Evolutionary conservation across 116 monocot species (phyloP).

Genomic region (Iris pallida): DNA sequence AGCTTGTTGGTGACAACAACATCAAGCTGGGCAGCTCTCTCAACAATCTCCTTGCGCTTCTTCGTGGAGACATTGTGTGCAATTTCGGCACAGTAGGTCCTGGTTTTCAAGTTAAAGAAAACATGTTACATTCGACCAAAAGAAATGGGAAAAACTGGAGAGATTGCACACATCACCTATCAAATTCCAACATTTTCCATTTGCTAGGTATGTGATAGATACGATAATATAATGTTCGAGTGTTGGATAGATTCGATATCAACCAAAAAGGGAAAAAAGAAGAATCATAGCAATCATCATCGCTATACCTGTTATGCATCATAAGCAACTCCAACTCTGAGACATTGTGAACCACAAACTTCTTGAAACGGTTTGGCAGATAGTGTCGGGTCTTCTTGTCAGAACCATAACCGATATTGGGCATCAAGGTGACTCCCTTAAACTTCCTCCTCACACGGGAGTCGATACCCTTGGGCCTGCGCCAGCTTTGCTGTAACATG

Average conservation of each 20-base stretch:
- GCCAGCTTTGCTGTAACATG: slow-evolving; percentile 30
- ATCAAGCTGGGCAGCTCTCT: slow-evolving; percentile 48
- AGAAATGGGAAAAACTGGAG: too few species aligned
- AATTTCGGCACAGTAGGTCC: slow-evolving; percentile 52
- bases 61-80: slow-evolving; percentile 44
- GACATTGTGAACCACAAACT: slow-evolving; percentile 25
- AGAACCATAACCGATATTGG: slow-evolving; percentile 46
- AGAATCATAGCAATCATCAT: not conserved
- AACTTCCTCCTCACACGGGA: slow-evolving; percentile 28
- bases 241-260: too few species aligned
- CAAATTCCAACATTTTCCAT: too few species aligned
- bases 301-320: slow-evolving; percentile 27
- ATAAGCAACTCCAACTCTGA: slow-evolving; percentile 20
- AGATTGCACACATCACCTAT: too few species aligned
- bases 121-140: too few species aligned
- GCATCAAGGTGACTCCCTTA: slow-evolving; percentile 39
- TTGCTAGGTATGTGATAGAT: too few species aligned
- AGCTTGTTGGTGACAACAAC: slow-evolving; percentile 56
- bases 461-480: slow-evolving; percentile 37
- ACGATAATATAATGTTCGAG: too few species aligned
- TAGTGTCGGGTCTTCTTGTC: slow-evolving; percentile 38
- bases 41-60: slow-evolving; percentile 44
- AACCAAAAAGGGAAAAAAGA: not conserved
- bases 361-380: slow-evolving; percentile 21
- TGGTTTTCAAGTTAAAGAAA: not conserved